These are phyloP conservation scores for Pythium chondricola DNA, from an alignment of 352 stramenopile species.

Conservation along the genomic window DNA sequence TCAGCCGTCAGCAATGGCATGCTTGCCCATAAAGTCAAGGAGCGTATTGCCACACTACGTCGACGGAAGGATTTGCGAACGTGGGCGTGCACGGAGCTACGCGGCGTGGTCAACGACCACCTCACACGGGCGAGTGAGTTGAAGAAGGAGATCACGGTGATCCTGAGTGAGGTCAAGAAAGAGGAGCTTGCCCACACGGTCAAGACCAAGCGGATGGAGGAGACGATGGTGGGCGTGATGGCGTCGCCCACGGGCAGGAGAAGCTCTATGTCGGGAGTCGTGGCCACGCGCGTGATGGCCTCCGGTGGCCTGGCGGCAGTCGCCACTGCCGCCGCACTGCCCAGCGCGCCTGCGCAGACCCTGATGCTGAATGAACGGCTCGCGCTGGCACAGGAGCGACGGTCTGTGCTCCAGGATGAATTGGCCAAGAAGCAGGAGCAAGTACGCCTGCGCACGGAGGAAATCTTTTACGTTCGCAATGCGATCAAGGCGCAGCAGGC, in stretches of 20 bases:
- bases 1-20: conserved; percentile 1
- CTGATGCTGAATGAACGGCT: conserved; percentile 11
- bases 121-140: conserved; percentile 47
- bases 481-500: conserved; percentile 28
- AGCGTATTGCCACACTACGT: conserved; percentile 31
- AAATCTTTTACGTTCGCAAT: conserved; percentile 59
- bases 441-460: conserved; percentile 37
- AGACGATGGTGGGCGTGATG: conserved; percentile 15
- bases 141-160: conserved; percentile 44
- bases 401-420: conserved; percentile 11
- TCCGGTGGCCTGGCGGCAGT: conserved; percentile 13
- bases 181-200: conserved; percentile 48
- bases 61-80: conserved; percentile 39
- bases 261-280: conserved; percentile 12
- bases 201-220: conserved; percentile 48
- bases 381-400: conserved; percentile 7
- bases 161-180: conserved; percentile 40
- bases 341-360: not conserved
- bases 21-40: conserved; percentile 23
- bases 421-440: conserved; percentile 26
- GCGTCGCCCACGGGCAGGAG: conserved; percentile 1
- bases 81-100: conserved; percentile 55
- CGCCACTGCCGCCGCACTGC: conserved; percentile 6
- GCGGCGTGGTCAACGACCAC: conserved; percentile 43
- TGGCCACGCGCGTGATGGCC: conserved; percentile 12